Conservation (phyloP, 768 basidiomycete genomes). For the Russula lepida region DNA sequence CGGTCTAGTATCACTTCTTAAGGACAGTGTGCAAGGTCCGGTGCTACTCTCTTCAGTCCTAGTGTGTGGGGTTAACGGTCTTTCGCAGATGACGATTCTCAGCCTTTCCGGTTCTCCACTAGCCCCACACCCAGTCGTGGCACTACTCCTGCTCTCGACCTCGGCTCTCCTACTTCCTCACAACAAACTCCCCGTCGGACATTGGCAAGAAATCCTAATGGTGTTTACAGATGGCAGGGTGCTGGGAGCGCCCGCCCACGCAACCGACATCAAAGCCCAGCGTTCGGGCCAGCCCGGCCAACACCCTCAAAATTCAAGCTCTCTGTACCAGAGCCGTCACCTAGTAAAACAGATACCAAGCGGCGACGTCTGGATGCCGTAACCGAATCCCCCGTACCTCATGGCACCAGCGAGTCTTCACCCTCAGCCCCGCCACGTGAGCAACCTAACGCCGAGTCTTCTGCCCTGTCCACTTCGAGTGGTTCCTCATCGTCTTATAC, state of each 20-base stretch:
- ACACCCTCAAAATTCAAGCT: constrained; percentile 38
- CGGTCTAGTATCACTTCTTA: constrained; percentile 47
- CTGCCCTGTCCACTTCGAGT: constrained; percentile 6
- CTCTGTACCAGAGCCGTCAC: constrained; percentile 30
- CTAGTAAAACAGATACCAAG: constrained; percentile 44
- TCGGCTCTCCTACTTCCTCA: constrained; percentile 22
- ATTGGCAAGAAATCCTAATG: constrained; percentile 65
- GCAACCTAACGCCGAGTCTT: constrained; percentile 3
- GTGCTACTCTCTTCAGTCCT: background rate
- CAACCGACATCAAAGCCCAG: constrained; percentile 67
- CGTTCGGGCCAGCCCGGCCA: constrained; percentile 49
- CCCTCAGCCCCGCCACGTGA: constrained; percentile 16
- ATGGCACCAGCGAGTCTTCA: constrained; percentile 24
- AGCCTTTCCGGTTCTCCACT: constrained; percentile 58
- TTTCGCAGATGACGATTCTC: constrained; percentile 24
- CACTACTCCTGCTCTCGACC: constrained; percentile 28
- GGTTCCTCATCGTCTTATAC: constrained; percentile 13
- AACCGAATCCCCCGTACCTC: constrained; percentile 30
- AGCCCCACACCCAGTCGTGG: constrained; percentile 36
- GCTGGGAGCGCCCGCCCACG: constrained; percentile 60
- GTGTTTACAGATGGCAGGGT: constrained; percentile 65
- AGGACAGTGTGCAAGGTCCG: constrained; percentile 43
- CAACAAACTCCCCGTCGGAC: constrained; percentile 41
- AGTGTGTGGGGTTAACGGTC: constrained; percentile 14
- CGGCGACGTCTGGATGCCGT: constrained; percentile 52